Conservation (phyloP, 2,329 filamentous ascomycete species). For the Trichoderma gracile region DNA sequence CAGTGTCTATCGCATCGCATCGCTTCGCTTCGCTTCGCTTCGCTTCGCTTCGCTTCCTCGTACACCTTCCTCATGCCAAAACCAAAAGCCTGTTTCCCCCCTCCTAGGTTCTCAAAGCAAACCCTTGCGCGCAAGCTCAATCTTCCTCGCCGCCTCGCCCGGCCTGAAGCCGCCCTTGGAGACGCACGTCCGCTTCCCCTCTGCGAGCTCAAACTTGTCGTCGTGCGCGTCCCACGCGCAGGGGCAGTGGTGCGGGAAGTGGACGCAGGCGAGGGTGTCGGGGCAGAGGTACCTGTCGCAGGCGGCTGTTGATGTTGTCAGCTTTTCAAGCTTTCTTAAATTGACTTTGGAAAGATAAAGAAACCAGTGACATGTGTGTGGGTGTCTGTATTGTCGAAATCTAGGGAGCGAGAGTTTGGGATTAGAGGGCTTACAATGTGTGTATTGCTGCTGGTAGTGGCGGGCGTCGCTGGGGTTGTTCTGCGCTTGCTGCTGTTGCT, state of each 20-base stretch:
- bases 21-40: too few relatives aligned
- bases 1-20: background rate
- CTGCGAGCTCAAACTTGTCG: conserved; percentile 74
- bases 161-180: conserved; percentile 73
- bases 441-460: conserved; percentile 74
- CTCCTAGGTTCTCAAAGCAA: conserved; percentile 52
- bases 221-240: conserved; percentile 77
- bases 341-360: too few relatives aligned
- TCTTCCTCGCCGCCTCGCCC: conserved; percentile 71
- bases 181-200: conserved; percentile 71
- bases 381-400: too few relatives aligned
- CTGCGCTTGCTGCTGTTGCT: conserved; percentile 60
- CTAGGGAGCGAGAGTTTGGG: too few relatives aligned
- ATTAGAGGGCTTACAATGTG: conserved; percentile 54
- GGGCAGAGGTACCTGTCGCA: conserved; percentile 96
- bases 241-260: conserved; percentile 95
- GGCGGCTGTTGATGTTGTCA: conserved; percentile 54
- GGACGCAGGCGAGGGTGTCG: conserved; percentile 89
- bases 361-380: too few relatives aligned
- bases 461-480: conserved; percentile 83
- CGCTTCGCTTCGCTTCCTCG: background rate
- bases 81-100: background rate
- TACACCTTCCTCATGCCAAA: too few relatives aligned
- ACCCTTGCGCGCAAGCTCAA: conserved; percentile 78
- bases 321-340: background rate